phyloP scores from a whole-genome alignment of 202 grass and related monocot genomes.

The Zoysia matrella region DNA sequence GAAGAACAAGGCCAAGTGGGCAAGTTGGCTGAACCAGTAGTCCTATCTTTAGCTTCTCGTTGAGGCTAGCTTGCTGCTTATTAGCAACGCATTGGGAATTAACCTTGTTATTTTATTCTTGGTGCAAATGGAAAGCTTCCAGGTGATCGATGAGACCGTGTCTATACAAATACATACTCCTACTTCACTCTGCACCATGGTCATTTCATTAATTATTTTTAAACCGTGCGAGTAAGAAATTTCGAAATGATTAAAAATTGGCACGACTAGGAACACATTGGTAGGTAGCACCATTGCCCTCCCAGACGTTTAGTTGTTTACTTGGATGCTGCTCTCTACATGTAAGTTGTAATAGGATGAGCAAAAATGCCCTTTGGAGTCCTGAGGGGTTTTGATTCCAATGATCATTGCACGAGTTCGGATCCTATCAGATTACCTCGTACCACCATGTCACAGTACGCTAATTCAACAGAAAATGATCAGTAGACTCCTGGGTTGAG shows the following conservation, averaged over 20 bases:
- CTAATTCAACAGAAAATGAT: too few species aligned
- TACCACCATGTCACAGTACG: not conserved
- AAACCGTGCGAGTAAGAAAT: not conserved
- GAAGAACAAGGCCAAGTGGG: slow-evolving; percentile 37
- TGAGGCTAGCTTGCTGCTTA: slow-evolving; percentile 5
- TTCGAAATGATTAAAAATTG: not conserved
- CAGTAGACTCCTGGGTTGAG: too few species aligned
- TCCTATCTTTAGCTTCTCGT: slow-evolving; percentile 22
- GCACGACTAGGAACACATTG: too few species aligned
- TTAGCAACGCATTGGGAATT: not conserved
- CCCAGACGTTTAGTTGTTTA: too few species aligned
- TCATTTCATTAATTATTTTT: not conserved
- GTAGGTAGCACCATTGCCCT: too few species aligned
- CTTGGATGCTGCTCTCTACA: not conserved
- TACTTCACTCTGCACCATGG: not conserved
- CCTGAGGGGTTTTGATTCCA: slow-evolving; percentile 15
- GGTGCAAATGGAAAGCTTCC: slow-evolving; percentile 36
- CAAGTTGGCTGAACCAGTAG: slow-evolving; percentile 43
- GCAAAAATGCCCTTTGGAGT: not conserved
- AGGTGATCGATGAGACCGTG: not conserved
- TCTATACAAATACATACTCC: not conserved
- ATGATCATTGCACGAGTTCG: slow-evolving; percentile 45
- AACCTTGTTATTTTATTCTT: slow-evolving; percentile 21
- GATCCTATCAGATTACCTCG: slow-evolving; percentile 48
- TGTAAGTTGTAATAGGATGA: not conserved